phyloP scores from a whole-genome alignment of 495 filamentous ascomycete genomes.

The Hapsidospora chrysogenum region DNA sequence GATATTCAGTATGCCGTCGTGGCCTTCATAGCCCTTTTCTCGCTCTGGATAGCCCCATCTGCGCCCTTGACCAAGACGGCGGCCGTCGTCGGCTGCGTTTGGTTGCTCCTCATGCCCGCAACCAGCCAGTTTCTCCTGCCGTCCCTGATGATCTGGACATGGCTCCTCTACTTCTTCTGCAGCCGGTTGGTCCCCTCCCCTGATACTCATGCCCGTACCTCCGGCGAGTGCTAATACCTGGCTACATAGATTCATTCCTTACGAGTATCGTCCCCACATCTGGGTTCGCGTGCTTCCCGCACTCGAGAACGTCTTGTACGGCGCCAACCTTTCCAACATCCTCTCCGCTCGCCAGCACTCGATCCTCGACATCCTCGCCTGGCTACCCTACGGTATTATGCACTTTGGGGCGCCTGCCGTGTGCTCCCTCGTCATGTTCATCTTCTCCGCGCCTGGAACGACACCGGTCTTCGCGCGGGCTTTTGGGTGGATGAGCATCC shows the following conservation, averaged over 20 bases:
- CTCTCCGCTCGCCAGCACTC: slow-evolving; percentile 73
- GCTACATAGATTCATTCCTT: slow-evolving; percentile 46
- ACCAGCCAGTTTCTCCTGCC: slow-evolving; percentile 86
- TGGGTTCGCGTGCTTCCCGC: slow-evolving; percentile 89
- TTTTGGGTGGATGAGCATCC: slow-evolving; percentile 84
- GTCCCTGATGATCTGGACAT: slow-evolving; percentile 66
- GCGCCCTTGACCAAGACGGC: slow-evolving; percentile 60
- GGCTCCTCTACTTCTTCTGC: slow-evolving; percentile 75
- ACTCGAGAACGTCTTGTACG: slow-evolving; percentile 94
- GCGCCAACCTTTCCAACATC: slow-evolving; percentile 89
- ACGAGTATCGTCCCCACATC: slow-evolving; percentile 72
- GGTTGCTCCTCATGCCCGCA: slow-evolving; percentile 65
- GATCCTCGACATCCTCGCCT: slow-evolving; percentile 71
- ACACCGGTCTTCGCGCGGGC: slow-evolving; percentile 67
- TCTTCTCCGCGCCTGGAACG: slow-evolving; percentile 76
- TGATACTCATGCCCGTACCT: neutral
- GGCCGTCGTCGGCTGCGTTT: slow-evolving; percentile 44
- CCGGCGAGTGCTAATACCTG: neutral
- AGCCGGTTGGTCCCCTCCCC: slow-evolving; percentile 52
- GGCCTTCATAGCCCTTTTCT: slow-evolving; percentile 59
- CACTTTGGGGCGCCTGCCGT: slow-evolving; percentile 75
- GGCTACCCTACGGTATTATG: slow-evolving; percentile 81
- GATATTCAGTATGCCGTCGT: slow-evolving; percentile 75
- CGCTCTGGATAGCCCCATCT: slow-evolving; percentile 58
- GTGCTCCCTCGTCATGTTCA: slow-evolving; percentile 58